Percentiles rank a stretch among this genome's conserved stretches.
Conservation (phyloP, 805 yeast genomes). For the Candida jianshihensis region DNA sequence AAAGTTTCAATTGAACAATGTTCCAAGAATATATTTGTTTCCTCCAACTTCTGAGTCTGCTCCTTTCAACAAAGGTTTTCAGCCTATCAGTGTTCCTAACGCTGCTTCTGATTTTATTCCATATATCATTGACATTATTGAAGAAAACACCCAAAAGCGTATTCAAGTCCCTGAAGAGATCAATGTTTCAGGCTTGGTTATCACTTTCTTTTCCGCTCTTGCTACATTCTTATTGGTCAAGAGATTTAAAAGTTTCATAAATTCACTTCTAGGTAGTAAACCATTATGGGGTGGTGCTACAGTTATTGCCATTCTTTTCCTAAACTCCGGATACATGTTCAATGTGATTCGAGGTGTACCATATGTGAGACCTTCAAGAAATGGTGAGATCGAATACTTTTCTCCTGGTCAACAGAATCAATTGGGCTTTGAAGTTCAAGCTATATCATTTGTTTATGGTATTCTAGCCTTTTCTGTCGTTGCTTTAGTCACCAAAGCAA, state of each 20-base stretch:
- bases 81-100: slow-evolving; percentile 26
- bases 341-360: slow-evolving; percentile 66
- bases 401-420: slow-evolving; percentile 66
- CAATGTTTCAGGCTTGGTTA: slow-evolving; percentile 30
- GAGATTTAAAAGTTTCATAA: slow-evolving; percentile 29
- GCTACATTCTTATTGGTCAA: slow-evolving; percentile 26
- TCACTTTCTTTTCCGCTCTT: slow-evolving; percentile 29
- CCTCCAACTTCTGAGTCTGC: slow-evolving; percentile 45
- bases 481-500: slow-evolving; percentile 50
- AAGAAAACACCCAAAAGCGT: slow-evolving; percentile 13
- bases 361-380: slow-evolving; percentile 41
- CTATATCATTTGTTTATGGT: slow-evolving; percentile 69
- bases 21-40: slow-evolving; percentile 69
- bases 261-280: slow-evolving; percentile 38
- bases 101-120: slow-evolving; percentile 24
- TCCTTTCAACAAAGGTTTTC: slow-evolving; percentile 21
- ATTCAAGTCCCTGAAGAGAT: slow-evolving; percentile 28
- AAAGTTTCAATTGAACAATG: slow-evolving; percentile 49
- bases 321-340: slow-evolving; percentile 90
- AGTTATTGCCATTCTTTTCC: slow-evolving; percentile 57
- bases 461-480: slow-evolving; percentile 54
- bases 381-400: slow-evolving; percentile 37
- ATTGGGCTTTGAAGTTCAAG: slow-evolving; percentile 84
- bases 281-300: slow-evolving; percentile 68
- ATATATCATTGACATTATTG: slow-evolving; percentile 23